Percentiles rank a stretch among this genome's conserved stretches.
phyloP scores from a whole-genome alignment of 306 rosid species.

The Dalbergia cochinchinensis region DNA sequence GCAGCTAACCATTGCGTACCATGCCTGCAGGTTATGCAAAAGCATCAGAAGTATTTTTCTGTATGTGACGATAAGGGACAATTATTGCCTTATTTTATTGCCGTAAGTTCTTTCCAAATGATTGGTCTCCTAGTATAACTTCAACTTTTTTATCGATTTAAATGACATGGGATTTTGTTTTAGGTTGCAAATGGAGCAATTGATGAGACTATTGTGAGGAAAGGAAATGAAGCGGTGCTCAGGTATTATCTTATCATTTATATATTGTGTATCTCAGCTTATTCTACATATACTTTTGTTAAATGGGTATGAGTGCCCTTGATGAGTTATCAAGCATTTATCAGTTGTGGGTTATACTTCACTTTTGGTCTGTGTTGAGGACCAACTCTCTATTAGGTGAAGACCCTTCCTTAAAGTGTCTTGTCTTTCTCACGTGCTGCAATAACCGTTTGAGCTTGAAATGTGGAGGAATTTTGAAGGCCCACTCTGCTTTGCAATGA shows the following conservation, averaged over 20 bases:
- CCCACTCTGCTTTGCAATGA: conserved; percentile 24
- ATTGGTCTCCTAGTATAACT: conserved; percentile 20
- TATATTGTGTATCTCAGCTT: conserved; percentile 8
- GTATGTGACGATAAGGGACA: conserved; percentile 66
- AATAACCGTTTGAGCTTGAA: conserved; percentile 9
- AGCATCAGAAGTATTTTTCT: conserved; percentile 94
- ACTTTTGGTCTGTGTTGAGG: not conserved
- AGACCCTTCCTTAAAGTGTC: conserved; percentile 19
- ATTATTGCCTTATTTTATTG: conserved; percentile 85
- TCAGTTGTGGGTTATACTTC: conserved; percentile 18
- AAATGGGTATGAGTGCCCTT: conserved; percentile 6
- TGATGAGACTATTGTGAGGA: conserved; percentile 72
- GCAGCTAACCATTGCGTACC: conserved; percentile 28
- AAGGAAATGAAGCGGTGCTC: conserved; percentile 97
- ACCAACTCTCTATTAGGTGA: not conserved
- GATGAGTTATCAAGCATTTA: conserved; percentile 36
- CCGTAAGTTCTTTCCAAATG: conserved; percentile 66
- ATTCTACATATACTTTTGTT: conserved; percentile 23
- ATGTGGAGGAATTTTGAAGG: not conserved
- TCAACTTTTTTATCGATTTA: conserved; percentile 29
- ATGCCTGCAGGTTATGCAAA: conserved; percentile 91
- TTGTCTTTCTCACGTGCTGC: conserved; percentile 22
- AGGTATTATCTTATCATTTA: conserved; percentile 58
- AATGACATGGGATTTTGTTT: conserved; percentile 39
- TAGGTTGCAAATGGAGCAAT: conserved; percentile 94